Base-by-base conservation (phyloP, 2,329 filamentous ascomycete genomes). In the Colletotrichum chlorophyti region DNA sequence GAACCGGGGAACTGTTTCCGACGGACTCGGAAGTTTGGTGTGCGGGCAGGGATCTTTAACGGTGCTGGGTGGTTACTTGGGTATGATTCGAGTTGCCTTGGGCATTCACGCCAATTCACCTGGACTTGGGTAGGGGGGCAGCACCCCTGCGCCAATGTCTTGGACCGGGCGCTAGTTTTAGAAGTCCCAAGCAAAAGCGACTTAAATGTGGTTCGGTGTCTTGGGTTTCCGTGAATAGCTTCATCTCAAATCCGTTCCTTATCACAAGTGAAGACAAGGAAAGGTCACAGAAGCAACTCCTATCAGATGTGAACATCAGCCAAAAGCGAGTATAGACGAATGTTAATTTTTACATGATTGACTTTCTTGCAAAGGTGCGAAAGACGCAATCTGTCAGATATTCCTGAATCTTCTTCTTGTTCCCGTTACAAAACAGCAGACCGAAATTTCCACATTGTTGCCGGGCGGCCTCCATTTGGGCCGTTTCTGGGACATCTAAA, bases 251-350 rank as follows among this genome's bases (percentile, higher is more conserved):
- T n/a, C n/a, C n/a, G n/a, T n/a, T n/a, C n/a, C n/a, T 5, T 11
- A 11, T 10, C 21, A 17, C 23, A 14, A 29, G 14, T 6, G 29
- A 8, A 21, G 15, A 11, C 8, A 31, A 14, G 21, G n/a, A n/a
- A 5, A 40, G 9, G 27, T 47, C 17, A 42, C 35, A 32, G 40
- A 43, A 60, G 26, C 52, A 58, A 60, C 53, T 52, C 53, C 58
- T 35, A 19, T 60, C 31, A 19, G 10, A 53, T 58, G 45, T 23
- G 11, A 41, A 14, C 4, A 40, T n/a, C 14, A 17, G 31, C n/a
- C n/a, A 37, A 43, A 58, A 68, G 62, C 45, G 63, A 70, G 63
- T 57, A 65, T 67, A 49, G 60, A 68, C n/a, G 68, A 70, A 70
- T 70, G 65, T 37, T 65, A 62, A 61, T 71, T 37, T n/a, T 55